Evolutionary conservation across 169 alveolate genomes (phyloP).

Genomic region (Eimeria acervulina): DNA sequence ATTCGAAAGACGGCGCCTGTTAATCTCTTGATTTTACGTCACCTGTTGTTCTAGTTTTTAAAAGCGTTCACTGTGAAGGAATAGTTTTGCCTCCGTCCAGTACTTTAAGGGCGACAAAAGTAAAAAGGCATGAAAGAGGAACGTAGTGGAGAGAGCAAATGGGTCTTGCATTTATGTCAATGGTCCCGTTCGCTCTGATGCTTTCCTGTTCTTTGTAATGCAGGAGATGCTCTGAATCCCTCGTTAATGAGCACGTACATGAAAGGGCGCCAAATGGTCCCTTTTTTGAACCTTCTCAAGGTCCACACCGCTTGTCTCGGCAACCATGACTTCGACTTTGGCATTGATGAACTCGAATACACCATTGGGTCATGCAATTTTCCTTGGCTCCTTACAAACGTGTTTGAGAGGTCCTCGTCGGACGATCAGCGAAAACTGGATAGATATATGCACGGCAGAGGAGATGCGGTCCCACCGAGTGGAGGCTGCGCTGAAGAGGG

Average conservation of each 20-base stretch:
- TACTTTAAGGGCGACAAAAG: not conserved
- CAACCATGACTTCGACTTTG: constrained; percentile 96
- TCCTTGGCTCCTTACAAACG: constrained; percentile 93
- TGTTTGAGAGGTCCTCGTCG: constrained; percentile 86
- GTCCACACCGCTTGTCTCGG: constrained; percentile 96
- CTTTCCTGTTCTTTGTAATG: not conserved
- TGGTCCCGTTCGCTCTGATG: not conserved
- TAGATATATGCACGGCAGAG: constrained; percentile 29
- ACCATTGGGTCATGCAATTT: constrained; percentile 87
- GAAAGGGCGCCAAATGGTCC: constrained; percentile 93
- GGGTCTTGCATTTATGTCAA: not conserved
- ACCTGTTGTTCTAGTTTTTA: not conserved
- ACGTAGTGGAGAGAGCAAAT: not conserved
- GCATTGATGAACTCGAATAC: constrained; percentile 91
- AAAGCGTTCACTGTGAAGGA: not conserved
- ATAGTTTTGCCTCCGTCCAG: too few relatives aligned
- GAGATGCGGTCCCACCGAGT: not conserved
- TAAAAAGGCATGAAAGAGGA: not conserved
- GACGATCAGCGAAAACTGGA: constrained; percentile 57
- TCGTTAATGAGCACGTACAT: constrained; percentile 92
- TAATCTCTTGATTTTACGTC: not conserved
- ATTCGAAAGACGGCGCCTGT: not conserved
- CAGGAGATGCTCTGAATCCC: constrained; percentile 96
- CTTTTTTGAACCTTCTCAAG: constrained; percentile 88
- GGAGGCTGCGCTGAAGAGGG: not conserved